Base-by-base conservation (phyloP, 2,329 filamentous ascomycete species). In the Nakataea oryzae region DNA sequence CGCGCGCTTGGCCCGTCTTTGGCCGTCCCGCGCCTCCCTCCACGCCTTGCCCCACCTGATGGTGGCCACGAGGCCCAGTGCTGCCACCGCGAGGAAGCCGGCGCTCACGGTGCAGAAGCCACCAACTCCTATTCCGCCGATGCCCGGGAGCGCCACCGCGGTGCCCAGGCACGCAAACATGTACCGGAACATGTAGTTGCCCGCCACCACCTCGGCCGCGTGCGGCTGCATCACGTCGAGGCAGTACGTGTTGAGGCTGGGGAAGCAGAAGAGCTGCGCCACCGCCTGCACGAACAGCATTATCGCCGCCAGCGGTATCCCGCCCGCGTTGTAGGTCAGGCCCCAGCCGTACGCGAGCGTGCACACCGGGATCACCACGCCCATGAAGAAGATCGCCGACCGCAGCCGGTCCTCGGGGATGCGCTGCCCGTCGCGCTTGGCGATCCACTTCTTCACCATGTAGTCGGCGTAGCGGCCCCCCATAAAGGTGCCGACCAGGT, bases 151-250 rank as follows among this genome's bases (percentile, higher is more conserved):
- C 62, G 89, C 89, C 1, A 85, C 83, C 0, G 88, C 90, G 3
- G 86, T 89, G 0, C 85, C 89, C 5, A 84, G 74, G 13, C 88
- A 89, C 0, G 86, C 90, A 66, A 92, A 89, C 7, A 91, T 70
- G 72, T 93, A 95, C 7, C 90, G 80, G 60, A 90, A 78, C 68
- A 91, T 85, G 72, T 93, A 95, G 72, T 93, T 95, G 0, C 89
- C 88, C 0, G 89, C 89, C 56, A 91, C 84, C 3, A 93, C 88
- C 69, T 95, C 90, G 3, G 87, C 84, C 56, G 85, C 85, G 32
- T 82, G 78, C 1, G 79, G 79, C 66, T 88, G 88, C 86, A 93
- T 91, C 14, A 93, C 89, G 71, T 95, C 90, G 54, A 95, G 74
- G 70, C 89, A 93, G 74, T 95, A 90, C 1, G 86, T 87, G 70